These are phyloP conservation scores for Tricholoma furcatifolium DNA, from an alignment of 768 basidiomycete genomes.

Conservation along the genomic window DNA sequence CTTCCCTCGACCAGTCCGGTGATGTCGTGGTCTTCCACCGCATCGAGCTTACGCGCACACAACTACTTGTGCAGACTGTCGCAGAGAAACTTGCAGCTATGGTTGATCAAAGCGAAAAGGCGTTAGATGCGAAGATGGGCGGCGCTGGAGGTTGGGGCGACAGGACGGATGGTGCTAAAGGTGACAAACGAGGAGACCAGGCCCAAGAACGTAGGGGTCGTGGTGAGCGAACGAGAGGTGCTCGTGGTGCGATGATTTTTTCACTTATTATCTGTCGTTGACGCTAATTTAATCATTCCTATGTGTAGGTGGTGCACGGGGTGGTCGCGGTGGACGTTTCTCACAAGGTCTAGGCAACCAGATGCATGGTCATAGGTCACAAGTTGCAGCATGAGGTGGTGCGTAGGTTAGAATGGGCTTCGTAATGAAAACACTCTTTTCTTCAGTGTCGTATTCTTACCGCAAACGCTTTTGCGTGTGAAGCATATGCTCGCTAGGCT, in stretches of 20 bases:
- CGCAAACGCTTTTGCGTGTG: too few relatives aligned
- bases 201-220: conserved; percentile 75
- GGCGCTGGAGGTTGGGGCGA: conserved; percentile 63
- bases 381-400: conserved; percentile 11
- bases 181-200: conserved; percentile 80
- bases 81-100: conserved; percentile 84
- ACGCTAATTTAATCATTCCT: neutral
- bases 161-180: conserved; percentile 65
- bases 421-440: too few relatives aligned
- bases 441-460: too few relatives aligned
- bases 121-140: conserved; percentile 81
- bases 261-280: neutral
- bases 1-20: conserved; percentile 89
- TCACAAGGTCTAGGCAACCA: conserved; percentile 82
- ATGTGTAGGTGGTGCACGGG: conserved; percentile 50
- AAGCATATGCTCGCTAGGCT: too few relatives aligned
- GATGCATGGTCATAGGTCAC: conserved; percentile 50
- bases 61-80: conserved; percentile 86
- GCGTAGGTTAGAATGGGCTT: neutral
- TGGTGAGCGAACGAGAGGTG: conserved; percentile 64
- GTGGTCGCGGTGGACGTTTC: conserved; percentile 79
- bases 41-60: conserved; percentile 81
- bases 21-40: conserved; percentile 93
- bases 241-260: conserved; percentile 46
- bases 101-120: conserved; percentile 93